Conservation (phyloP, 257 asterid species). For the Fraxinus quadrangulata region DNA sequence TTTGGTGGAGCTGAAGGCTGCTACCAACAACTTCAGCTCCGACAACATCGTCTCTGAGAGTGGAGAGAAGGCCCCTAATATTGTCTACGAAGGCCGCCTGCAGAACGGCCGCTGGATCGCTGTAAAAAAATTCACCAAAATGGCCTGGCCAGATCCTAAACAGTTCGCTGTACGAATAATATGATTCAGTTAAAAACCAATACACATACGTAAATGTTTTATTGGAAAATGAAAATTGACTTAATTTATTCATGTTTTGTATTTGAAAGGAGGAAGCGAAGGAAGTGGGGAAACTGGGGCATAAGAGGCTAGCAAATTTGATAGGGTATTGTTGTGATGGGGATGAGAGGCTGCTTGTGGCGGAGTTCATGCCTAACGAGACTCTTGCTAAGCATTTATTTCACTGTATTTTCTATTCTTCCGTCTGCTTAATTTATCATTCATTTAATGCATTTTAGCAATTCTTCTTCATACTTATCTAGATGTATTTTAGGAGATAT, state of each 20-base stretch:
- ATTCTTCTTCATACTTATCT: not conserved
- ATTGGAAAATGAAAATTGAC: not conserved
- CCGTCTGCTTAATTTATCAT: slow-evolving; percentile 15
- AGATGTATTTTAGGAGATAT: not conserved
- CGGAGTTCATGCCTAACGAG: slow-evolving; percentile 96
- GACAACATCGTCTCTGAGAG: slow-evolving; percentile 88
- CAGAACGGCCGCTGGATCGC: slow-evolving; percentile 91
- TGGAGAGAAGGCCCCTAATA: slow-evolving; percentile 94
- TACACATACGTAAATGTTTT: not conserved
- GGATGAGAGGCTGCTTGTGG: slow-evolving; percentile 93
- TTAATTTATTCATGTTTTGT: slow-evolving; percentile 22
- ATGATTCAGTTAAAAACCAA: not conserved
- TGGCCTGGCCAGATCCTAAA: slow-evolving; percentile 97
- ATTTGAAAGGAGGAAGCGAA: slow-evolving; percentile 77
- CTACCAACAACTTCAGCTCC: slow-evolving; percentile 88
- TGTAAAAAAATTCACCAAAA: slow-evolving; percentile 78
- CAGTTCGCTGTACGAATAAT: slow-evolving; percentile 69
- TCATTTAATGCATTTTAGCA: slow-evolving; percentile 2
- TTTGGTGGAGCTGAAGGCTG: slow-evolving; percentile 71
- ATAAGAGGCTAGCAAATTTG: slow-evolving; percentile 93
- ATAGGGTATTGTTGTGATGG: slow-evolving; percentile 97
- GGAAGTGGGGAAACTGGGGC: slow-evolving; percentile 97
- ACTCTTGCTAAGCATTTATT: slow-evolving; percentile 95
- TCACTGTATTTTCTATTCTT: slow-evolving; percentile 60
- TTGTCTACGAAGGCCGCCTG: slow-evolving; percentile 78